Conservation (phyloP, 495 filamentous ascomycete genomes). For the Alectoria sarmentosa region DNA sequence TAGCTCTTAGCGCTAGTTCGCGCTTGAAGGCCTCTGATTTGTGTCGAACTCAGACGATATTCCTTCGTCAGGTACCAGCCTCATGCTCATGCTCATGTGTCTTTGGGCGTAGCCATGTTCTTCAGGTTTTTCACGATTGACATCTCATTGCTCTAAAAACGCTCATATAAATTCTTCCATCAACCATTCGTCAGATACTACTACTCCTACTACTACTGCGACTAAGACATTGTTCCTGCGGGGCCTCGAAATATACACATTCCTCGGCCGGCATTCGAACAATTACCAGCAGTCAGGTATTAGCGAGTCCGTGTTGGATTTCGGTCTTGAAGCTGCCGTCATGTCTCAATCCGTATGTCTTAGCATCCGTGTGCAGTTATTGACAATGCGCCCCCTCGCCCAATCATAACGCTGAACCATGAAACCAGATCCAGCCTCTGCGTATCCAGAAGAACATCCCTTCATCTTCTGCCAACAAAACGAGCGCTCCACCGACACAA, state of each 20-base stretch:
- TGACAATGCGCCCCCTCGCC: conserved; percentile 4
- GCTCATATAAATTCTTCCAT: neutral
- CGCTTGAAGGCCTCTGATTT: neutral
- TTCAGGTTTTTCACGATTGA: neutral
- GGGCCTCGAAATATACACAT: conserved; percentile 14
- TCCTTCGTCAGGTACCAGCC: conserved; percentile 2
- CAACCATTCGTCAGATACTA: neutral
- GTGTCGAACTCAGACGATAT: conserved; percentile 7
- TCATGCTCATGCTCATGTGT: neutral
- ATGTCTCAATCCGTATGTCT: conserved; percentile 26
- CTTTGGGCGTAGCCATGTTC: neutral
- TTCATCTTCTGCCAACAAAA: conserved; percentile 29
- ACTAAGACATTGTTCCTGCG: neutral
- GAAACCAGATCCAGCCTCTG: conserved; percentile 27
- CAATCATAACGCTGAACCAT: conserved; percentile 15
- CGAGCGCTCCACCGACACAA: conserved; percentile 37
- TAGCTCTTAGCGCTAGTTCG: neutral
- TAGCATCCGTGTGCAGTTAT: neutral
- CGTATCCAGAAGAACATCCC: conserved; percentile 30
- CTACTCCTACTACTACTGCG: neutral
- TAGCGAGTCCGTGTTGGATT: neutral
- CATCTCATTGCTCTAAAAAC: neutral
- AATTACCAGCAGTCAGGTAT: neutral
- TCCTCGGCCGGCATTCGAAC: conserved; percentile 8
- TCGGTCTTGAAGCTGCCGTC: neutral